Conservation (phyloP, 176 grass and related monocot species). For the Neostapfia colusana region DNA sequence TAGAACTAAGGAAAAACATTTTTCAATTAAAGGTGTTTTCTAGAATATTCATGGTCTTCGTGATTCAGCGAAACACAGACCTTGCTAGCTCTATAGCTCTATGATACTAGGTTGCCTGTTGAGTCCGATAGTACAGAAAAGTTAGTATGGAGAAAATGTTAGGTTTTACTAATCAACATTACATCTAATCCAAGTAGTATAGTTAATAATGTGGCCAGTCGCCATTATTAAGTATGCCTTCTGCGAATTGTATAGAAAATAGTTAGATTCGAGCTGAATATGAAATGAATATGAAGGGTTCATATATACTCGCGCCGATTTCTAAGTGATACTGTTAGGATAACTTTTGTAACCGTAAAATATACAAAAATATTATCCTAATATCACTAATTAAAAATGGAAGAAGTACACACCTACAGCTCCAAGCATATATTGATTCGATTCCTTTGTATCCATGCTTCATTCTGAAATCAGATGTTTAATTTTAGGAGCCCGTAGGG, state of each 20-base stretch:
- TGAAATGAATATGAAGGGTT: too few relatives aligned
- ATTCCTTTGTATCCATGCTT: not conserved
- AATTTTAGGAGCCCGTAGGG: not conserved
- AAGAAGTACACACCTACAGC: not conserved
- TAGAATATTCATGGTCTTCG: too few relatives aligned
- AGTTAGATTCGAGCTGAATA: too few relatives aligned
- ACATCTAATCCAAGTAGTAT: not conserved
- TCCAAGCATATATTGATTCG: not conserved
- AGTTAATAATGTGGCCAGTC: too few relatives aligned
- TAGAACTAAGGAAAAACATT: not conserved
- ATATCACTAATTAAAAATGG: too few relatives aligned
- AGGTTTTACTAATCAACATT: conserved; percentile 15
- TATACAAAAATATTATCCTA: too few relatives aligned
- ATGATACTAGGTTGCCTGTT: not conserved
- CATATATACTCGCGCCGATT: too few relatives aligned
- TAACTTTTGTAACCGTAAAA: too few relatives aligned
- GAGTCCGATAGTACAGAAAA: not conserved
- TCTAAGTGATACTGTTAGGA: too few relatives aligned
- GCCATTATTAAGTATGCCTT: too few relatives aligned
- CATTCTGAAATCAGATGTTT: not conserved
- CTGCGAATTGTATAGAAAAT: too few relatives aligned
- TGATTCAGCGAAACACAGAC: not conserved
- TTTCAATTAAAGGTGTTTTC: too few relatives aligned
- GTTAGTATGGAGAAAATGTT: not conserved
- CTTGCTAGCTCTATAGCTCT: conserved; percentile 2